Evolutionary conservation across 495 filamentous ascomycete species (phyloP).

Genomic region (Penicillium desertorum): DNA sequence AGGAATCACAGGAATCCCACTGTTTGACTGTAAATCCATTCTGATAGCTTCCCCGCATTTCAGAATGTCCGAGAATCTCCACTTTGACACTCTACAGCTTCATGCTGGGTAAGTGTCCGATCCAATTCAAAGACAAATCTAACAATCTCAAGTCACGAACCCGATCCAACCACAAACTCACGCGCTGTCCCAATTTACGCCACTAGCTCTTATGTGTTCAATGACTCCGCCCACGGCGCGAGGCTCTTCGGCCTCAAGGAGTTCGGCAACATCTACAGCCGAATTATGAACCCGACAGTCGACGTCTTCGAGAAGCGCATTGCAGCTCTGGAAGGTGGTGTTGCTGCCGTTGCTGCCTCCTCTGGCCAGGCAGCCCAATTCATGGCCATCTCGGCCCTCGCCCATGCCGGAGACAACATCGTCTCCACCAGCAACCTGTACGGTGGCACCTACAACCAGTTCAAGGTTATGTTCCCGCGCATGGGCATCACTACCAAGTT

Average conservation of each 20-base stretch:
- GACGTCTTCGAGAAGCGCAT: constrained; percentile 98
- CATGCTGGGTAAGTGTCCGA: constrained; percentile 78
- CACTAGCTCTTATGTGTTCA: constrained; percentile 88
- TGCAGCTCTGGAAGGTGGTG: constrained; percentile 91
- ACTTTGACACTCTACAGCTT: constrained; percentile 93
- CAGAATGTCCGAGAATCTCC: constrained; percentile 34
- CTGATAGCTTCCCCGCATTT: neutral
- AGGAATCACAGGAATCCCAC: no score
- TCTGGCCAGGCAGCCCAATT: constrained; percentile 96
- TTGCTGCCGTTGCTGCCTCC: constrained; percentile 83
- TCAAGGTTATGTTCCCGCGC: constrained; percentile 88
- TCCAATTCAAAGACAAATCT: constrained; percentile 5
- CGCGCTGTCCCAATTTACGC: constrained; percentile 97
- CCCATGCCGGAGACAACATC: constrained; percentile 89
- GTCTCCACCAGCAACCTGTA: constrained; percentile 91
- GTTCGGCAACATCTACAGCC: constrained; percentile 97
- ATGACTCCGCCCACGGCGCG: constrained; percentile 95
- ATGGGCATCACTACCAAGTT: constrained; percentile 91
- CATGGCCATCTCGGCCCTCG: constrained; percentile 83
- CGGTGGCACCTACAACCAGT: constrained; percentile 97
- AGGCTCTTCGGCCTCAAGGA: constrained; percentile 97
- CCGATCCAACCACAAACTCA: constrained; percentile 83
- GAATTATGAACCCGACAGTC: constrained; percentile 97
- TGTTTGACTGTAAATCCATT: no score
- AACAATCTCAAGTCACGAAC: constrained; percentile 62